Conservation (phyloP, 225 moss, liverwort and hornwort species). For the Takakia lepidozioides region DNA sequence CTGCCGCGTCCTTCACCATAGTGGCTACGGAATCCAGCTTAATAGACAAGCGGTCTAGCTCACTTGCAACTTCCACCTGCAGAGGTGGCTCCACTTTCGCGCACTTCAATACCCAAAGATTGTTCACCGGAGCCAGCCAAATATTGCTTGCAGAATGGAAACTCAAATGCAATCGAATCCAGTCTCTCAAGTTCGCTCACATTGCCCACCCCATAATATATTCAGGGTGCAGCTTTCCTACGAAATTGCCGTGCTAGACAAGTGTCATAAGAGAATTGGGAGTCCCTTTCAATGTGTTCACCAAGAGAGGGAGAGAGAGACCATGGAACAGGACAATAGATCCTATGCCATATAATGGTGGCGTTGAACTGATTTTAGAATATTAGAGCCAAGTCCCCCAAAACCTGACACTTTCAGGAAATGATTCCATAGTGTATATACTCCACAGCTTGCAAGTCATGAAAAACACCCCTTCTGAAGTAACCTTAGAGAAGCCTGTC, state of each 20-base stretch:
- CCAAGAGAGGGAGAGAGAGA: not conserved
- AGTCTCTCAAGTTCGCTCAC: no score
- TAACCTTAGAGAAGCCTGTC: not conserved
- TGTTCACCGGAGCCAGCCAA: not conserved
- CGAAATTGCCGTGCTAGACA: not conserved
- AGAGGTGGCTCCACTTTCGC: no score
- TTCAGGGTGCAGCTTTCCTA: no score
- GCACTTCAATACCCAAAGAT: no score
- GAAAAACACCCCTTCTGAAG: not conserved
- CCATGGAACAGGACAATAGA: no score
- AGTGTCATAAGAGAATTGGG: not conserved
- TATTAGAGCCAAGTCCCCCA: not conserved
- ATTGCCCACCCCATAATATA: no score
- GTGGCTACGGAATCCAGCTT: conserved; percentile 69
- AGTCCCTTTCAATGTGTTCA: no score
- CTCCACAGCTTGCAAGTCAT: not conserved
- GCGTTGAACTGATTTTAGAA: no score
- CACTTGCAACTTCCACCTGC: conserved; percentile 62
- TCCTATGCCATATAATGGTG: no score
- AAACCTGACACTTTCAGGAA: not conserved
- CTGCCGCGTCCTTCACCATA: conserved; percentile 57
- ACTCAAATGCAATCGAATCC: not conserved
- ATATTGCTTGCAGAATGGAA: not conserved
- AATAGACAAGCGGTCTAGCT: conserved; percentile 61
- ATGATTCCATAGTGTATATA: not conserved